Base-by-base conservation (phyloP, 2,329 filamentous ascomycete genomes). In the Arthrobotrys musiformis region DNA sequence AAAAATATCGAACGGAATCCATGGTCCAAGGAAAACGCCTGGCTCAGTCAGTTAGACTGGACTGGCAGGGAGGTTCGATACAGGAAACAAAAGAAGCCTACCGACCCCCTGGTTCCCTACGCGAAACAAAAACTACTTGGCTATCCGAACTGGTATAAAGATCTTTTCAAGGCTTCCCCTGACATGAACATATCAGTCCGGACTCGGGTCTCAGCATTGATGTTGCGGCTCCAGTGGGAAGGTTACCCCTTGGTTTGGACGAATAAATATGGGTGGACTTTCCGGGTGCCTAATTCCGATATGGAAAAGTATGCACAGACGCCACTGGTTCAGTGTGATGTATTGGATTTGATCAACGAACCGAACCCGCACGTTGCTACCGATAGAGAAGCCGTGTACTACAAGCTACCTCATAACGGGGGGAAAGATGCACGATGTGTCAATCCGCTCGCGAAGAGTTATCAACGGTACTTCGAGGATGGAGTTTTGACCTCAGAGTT, bases 371-470 rank as follows among this genome's bases (percentile, higher is more conserved):
- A 79, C 52, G 84, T 98, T 22, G 87, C 89, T 33, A 87, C 92
- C 77, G 93, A 97, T 82, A 83, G 80, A 3, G 83, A 85, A 1
- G 87, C 91, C 78, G 84, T 86, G 4, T 99, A 96, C 83, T 97
- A 94, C 85, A 99, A 98, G 82, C 87, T 99, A 3, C 95, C 96
- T 0, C 95, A 99, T 84, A 98, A 98, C 81, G 94, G 98, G 83
- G 95, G 95, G 0, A 94, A 94, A 0, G 87, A 89, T 19, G 90
- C 94, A 13, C 88, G 95, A 70, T 98, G 95, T 83, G 89, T 88
- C 1, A 97, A 90, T 79, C 95, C 95, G 0, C 88, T 99, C 82
- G 93, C 95, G 6, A 99, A 99, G 84, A 89, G 92, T 9, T 99
- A 98, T 81, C 85, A 97, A 70, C 84, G 90, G 62, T 97, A 96